Base-by-base conservation (phyloP, 2,329 filamentous ascomycete genomes). In the Trichophyton benhamiae region DNA sequence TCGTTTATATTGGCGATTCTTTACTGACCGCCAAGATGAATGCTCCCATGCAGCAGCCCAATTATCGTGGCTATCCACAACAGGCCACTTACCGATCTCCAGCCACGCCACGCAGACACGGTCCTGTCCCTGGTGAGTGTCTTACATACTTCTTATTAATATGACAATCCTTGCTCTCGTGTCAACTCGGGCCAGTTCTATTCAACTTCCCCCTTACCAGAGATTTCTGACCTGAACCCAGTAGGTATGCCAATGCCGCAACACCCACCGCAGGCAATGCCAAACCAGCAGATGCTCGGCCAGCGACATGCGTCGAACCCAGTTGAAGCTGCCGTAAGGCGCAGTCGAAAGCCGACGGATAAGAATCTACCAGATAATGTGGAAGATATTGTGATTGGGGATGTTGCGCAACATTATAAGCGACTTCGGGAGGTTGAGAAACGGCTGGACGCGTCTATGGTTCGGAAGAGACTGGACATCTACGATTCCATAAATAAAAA, bases 341-440 rank as follows among this genome's bases (percentile, higher is more conserved):
- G 89, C 67, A 90, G 89, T 70, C 85, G 86, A 71, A 95, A 92
- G 75, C 94, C 94, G 1, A 96, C 91, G 62, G 94, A 99, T 75
- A 95, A 90, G 80, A 94, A 90, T 68, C 85, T 99, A 27, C 91
- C 94, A 44, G 91, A 97, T 66, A 91, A 89, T 61, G 82, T 96
- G 52, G 91, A 95, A 68, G 86, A 90, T 57, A 83, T 87, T 65
- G 83, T 90, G 64, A 84, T 95, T 65, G 90, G 88, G 65, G 88
- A 95, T 72, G 87, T 87, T 44, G 90, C 87, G 52, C 80, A 86
- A 71, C 83, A 89, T 67, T 99, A 99, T 77, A 86, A 85, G 70
- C 85, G 87, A 62, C 77, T 99, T 71, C 85, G 90, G 70, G 91
- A 95, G 66, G 79, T 95, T 62, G 94, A 99, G 80, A 86, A 89